These are phyloP conservation scores for Chaetomium olivaceum DNA, from an alignment of 2,329 filamentous ascomycete species.

Conservation along the genomic window DNA sequence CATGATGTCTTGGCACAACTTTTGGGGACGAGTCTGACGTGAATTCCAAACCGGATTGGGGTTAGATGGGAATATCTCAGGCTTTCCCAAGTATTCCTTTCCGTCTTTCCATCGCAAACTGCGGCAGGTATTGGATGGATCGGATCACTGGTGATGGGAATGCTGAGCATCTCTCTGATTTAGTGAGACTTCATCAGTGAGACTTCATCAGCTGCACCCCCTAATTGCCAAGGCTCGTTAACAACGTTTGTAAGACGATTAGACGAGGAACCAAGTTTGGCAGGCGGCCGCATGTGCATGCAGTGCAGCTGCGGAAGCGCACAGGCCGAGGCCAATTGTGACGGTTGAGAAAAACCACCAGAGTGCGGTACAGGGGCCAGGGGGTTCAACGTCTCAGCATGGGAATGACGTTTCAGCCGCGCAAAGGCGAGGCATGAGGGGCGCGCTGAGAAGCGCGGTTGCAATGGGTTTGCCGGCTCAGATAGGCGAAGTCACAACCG, in stretches of 20 bases:
- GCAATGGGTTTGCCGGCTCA: background rate
- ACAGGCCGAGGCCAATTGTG: conserved; percentile 10
- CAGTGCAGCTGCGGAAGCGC: background rate
- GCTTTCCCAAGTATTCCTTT: background rate
- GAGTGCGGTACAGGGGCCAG: background rate
- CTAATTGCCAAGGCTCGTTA: background rate
- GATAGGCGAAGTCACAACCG: background rate
- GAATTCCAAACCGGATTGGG: background rate
- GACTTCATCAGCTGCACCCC: background rate
- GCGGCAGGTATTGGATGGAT: background rate
- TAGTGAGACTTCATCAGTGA: background rate
- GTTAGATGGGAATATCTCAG: background rate
- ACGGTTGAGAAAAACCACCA: background rate
- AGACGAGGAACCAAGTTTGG: background rate
- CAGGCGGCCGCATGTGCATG: background rate
- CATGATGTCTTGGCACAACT: background rate
- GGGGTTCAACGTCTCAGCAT: conserved; percentile 21
- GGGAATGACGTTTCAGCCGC: conserved; percentile 17
- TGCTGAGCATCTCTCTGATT: background rate
- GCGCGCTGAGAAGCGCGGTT: background rate
- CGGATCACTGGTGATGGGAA: background rate
- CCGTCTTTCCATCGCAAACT: background rate
- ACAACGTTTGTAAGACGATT: too few relatives aligned
- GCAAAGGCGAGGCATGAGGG: conserved; percentile 1
- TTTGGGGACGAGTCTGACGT: background rate